A percentile compares a stretch with the other conserved stretches of the same genome.
Conservation (phyloP, 768 basidiomycete genomes). For the Leccinum arenicola region DNA sequence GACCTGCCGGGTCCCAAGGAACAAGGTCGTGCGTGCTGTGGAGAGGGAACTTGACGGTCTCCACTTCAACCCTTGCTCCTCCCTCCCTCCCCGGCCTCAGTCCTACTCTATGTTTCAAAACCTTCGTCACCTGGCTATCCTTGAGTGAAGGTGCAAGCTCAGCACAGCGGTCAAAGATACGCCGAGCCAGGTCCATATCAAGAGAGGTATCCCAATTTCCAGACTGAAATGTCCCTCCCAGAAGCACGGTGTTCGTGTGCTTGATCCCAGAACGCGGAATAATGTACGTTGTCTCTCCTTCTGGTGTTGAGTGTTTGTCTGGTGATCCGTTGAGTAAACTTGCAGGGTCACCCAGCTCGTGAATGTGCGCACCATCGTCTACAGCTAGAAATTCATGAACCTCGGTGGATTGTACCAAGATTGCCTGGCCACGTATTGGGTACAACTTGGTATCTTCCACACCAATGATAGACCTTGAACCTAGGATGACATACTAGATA, state of each 20-base stretch:
- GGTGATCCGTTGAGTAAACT: not conserved
- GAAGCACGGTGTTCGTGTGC: conserved; percentile 43
- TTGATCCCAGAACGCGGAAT: conserved; percentile 54
- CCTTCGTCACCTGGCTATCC: conserved; percentile 35
- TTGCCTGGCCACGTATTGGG: conserved; percentile 83
- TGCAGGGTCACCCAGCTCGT: not conserved
- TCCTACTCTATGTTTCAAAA: conserved; percentile 56
- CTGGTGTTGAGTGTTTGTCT: conserved; percentile 14
- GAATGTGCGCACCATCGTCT: conserved; percentile 22
- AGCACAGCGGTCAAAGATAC: conserved; percentile 48
- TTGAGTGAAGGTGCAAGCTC: conserved; percentile 35
- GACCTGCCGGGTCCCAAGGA: conserved; percentile 18
- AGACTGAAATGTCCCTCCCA: conserved; percentile 56
- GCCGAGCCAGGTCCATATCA: conserved; percentile 37
- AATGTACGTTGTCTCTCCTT: conserved; percentile 48
- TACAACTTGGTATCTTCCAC: conserved; percentile 73
- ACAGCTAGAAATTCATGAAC: conserved; percentile 38
- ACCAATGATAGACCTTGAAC: conserved; percentile 72
- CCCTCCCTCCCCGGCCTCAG: conserved; percentile 54
- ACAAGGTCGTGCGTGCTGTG: conserved; percentile 15
- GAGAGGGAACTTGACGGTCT: conserved; percentile 38
- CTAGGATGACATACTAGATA: conserved; percentile 26
- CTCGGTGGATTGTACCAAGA: conserved; percentile 69
- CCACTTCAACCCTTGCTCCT: conserved; percentile 55
- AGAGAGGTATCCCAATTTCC: conserved; percentile 51